A percentile compares a stretch with the other conserved stretches of the same genome.
Conservation (phyloP, 805 yeast species). For the Nakazawaea sp. region DNA sequence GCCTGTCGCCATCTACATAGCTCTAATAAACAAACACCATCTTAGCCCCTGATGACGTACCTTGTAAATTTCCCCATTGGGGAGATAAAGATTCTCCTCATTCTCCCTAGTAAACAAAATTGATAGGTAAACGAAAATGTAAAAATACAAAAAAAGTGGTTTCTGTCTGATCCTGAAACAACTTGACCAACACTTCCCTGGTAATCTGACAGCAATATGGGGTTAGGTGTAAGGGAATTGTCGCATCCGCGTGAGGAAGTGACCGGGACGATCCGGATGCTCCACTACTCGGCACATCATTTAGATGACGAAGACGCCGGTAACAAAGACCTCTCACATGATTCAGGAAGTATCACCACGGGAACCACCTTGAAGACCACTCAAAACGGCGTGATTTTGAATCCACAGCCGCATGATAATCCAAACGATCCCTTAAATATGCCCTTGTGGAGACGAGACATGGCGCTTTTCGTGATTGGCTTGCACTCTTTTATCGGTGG, state of each 20-base stretch:
- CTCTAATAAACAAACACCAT: too few species aligned
- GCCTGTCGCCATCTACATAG: too few species aligned
- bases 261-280: slow-evolving; percentile 44
- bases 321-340: background rate
- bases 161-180: background rate
- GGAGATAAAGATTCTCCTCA: too few species aligned
- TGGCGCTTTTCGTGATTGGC: slow-evolving; percentile 46
- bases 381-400: slow-evolving; percentile 40
- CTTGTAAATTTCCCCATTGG: too few species aligned
- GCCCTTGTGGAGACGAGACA: slow-evolving; percentile 54
- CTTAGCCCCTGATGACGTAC: too few species aligned
- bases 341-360: background rate
- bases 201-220: slow-evolving; percentile 14
- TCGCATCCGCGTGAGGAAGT: slow-evolving; percentile 25
- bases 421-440: slow-evolving; percentile 64
- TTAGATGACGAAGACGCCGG: slow-evolving; percentile 9
- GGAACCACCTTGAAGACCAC: slow-evolving; percentile 33
- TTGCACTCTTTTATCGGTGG: slow-evolving; percentile 55
- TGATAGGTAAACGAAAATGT: too few species aligned
- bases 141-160: too few species aligned
- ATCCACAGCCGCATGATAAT: slow-evolving; percentile 57
- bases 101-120: too few species aligned
- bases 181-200: background rate
- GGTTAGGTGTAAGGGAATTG: slow-evolving; percentile 37
- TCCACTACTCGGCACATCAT: slow-evolving; percentile 17